Evolutionary conservation across 768 basidiomycete genomes (phyloP).

Genomic region (Daedaleopsis nitida): DNA sequence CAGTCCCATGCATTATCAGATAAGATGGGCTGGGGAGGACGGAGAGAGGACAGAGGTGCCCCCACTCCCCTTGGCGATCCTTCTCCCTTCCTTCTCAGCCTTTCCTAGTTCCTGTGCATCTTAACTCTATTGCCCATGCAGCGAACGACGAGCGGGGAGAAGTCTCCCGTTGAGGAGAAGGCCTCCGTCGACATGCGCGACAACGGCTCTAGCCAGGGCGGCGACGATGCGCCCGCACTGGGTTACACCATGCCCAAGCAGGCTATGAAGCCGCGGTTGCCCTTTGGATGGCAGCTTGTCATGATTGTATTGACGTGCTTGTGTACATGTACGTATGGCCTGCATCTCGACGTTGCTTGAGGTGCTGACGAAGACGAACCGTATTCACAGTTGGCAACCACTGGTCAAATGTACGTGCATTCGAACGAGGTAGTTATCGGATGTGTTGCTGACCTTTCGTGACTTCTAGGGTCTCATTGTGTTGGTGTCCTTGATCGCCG

Average conservation of each 20-base stretch:
- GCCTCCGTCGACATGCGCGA: constrained; percentile 13
- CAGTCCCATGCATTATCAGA: constrained; percentile 23
- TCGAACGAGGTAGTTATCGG: neutral
- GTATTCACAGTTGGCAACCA: constrained; percentile 40
- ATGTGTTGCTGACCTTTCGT: neutral
- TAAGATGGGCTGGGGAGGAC: constrained; percentile 23
- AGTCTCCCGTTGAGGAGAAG: constrained; percentile 20
- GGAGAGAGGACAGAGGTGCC: constrained; percentile 6
- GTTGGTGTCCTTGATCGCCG: constrained; percentile 22
- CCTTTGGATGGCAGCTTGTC: constrained; percentile 37
- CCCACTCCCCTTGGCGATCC: constrained; percentile 8
- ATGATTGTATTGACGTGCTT: constrained; percentile 42
- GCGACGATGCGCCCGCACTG: constrained; percentile 5
- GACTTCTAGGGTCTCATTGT: constrained; percentile 40
- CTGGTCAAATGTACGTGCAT: constrained; percentile 41
- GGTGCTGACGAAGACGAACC: neutral
- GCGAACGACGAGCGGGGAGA: constrained; percentile 16
- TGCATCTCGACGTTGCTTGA: neutral
- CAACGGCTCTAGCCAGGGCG: constrained; percentile 5
- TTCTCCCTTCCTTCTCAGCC: neutral
- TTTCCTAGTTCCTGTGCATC: neutral
- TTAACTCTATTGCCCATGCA: constrained; percentile 14
- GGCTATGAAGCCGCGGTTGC: constrained; percentile 32
- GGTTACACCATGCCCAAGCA: constrained; percentile 3
- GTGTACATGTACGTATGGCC: constrained; percentile 38